Evolutionary conservation across 2,329 filamentous ascomycete genomes (phyloP).

Genomic region (Aspergillus bombycis): DNA sequence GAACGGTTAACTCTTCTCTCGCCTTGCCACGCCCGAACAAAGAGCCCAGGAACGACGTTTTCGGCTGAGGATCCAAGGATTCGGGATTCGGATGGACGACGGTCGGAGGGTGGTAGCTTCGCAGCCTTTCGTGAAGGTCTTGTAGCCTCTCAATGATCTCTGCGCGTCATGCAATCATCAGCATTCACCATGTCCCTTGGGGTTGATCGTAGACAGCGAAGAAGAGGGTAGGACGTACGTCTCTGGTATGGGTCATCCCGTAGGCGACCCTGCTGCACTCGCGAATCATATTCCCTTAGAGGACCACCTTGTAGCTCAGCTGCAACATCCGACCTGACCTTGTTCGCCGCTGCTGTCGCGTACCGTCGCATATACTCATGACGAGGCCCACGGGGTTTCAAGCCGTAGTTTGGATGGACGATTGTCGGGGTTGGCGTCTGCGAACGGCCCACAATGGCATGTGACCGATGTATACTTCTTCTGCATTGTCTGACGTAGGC

Average conservation of each 20-base stretch:
- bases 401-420: neutral
- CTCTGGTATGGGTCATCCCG: conserved; percentile 90
- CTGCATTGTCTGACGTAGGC: conserved; percentile 24
- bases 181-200: neutral
- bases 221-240: conserved; percentile 55
- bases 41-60: conserved; percentile 55
- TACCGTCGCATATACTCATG: conserved; percentile 18
- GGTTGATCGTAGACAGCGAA: neutral
- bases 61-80: conserved; percentile 60
- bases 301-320: conserved; percentile 60
- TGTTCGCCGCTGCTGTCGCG: conserved; percentile 18
- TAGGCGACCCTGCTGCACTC: conserved; percentile 73
- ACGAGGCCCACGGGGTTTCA: neutral
- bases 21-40: conserved; percentile 42
- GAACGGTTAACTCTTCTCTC: conserved; percentile 54
- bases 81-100: conserved; percentile 79
- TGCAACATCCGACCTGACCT: neutral
- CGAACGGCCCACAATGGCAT: neutral
- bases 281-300: conserved; percentile 82
- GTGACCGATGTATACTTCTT: conserved; percentile 18
- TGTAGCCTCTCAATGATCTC: conserved; percentile 89
- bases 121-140: conserved; percentile 81
- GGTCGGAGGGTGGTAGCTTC: conserved; percentile 70
- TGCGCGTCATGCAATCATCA: conserved; percentile 37
- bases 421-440: neutral